Conservation (phyloP, 129 eudicot species). For the Tagetes patula region DNA sequence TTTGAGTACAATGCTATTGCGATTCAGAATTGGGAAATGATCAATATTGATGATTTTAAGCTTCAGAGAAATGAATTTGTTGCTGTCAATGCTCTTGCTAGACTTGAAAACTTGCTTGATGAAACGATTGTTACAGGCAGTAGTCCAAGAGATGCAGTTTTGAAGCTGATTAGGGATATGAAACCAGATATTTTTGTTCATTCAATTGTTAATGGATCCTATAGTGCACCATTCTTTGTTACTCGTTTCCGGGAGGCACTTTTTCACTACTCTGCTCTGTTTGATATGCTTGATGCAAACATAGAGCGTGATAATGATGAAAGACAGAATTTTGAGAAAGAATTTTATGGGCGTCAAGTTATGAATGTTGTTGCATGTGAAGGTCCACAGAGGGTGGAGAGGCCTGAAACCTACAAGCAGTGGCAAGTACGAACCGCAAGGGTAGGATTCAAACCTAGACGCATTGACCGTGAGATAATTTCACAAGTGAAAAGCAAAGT, state of each 20-base stretch:
- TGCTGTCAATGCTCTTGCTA: slow-evolving; percentile 53
- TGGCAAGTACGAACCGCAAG: slow-evolving; percentile 60
- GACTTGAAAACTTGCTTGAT: slow-evolving; percentile 55
- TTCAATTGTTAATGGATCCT: slow-evolving; percentile 52
- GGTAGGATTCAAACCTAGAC: slow-evolving; percentile 57
- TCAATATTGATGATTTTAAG: slow-evolving; percentile 56
- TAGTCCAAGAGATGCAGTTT: slow-evolving; percentile 65
- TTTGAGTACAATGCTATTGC: slow-evolving; percentile 68
- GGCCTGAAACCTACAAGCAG: slow-evolving; percentile 74
- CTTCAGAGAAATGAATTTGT: slow-evolving; percentile 52
- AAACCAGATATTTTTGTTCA: slow-evolving; percentile 58
- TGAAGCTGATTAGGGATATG: slow-evolving; percentile 53
- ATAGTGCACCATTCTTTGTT: slow-evolving; percentile 60
- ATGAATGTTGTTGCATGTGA: slow-evolving; percentile 77
- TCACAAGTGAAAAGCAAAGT: slow-evolving; percentile 45
- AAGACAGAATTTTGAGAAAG: slow-evolving; percentile 48
- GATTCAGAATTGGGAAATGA: slow-evolving; percentile 51
- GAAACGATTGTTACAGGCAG: slow-evolving; percentile 44
- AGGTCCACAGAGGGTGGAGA: slow-evolving; percentile 58
- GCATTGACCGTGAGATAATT: slow-evolving; percentile 43
- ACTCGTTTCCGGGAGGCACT: slow-evolving; percentile 70
- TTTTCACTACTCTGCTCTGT: slow-evolving; percentile 60
- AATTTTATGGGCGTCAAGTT: slow-evolving; percentile 55
- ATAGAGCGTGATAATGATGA: slow-evolving; percentile 43
- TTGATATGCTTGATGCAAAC: slow-evolving; percentile 68